phyloP scores from a whole-genome alignment of 148 eudicot genomes.

The Rhododendron simsii region DNA sequence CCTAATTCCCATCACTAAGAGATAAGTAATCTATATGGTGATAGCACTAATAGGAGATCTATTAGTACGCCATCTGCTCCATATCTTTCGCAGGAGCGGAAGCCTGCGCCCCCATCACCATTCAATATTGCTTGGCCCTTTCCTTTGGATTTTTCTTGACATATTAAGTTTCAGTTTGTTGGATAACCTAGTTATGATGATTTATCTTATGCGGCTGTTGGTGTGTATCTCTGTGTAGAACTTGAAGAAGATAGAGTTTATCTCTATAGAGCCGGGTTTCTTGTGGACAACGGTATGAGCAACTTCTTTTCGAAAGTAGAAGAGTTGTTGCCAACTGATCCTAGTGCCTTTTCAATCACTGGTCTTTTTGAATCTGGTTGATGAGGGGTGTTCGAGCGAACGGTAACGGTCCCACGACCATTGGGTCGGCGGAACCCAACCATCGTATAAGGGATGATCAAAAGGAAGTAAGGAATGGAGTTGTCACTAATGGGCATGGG shows the following conservation, averaged over 20 bases:
- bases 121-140: background rate
- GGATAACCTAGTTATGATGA: background rate
- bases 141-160: background rate
- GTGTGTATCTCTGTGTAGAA: slow-evolving; percentile 18
- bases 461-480: slow-evolving; percentile 36
- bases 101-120: background rate
- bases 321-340: slow-evolving; percentile 22
- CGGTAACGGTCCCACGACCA: slow-evolving; percentile 30
- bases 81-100: background rate
- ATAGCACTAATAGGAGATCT: background rate
- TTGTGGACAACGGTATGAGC: slow-evolving; percentile 43
- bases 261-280: slow-evolving; percentile 16
- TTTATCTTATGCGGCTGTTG: background rate
- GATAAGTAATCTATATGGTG: background rate
- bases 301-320: slow-evolving; percentile 25
- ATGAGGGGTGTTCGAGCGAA: slow-evolving; percentile 46
- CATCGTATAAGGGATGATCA: slow-evolving; percentile 27
- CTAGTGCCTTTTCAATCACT: slow-evolving; percentile 24
- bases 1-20: background rate
- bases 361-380: slow-evolving; percentile 53
- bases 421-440: slow-evolving; percentile 37
- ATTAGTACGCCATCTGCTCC: background rate
- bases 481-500: slow-evolving; percentile 36
- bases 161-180: background rate
- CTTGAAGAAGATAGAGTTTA: slow-evolving; percentile 11